Percentiles rank a stretch among this genome's conserved stretches.
These are phyloP conservation scores for Plectosphaerella sp. DNA, from an alignment of 2,329 filamentous ascomycete species.

Conservation along the genomic window DNA sequence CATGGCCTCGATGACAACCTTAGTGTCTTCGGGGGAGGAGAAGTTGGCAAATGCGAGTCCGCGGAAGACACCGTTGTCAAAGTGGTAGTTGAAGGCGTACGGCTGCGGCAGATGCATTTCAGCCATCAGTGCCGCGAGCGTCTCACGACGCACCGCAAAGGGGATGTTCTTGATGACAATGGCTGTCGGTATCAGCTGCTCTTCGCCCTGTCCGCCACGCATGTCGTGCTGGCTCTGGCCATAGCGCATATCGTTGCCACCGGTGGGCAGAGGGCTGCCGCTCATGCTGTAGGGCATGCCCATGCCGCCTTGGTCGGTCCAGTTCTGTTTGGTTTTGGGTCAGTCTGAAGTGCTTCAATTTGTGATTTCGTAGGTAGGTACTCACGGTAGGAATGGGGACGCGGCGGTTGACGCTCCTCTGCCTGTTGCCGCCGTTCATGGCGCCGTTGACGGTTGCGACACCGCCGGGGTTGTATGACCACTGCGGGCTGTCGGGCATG, in stretches of 20 bases:
- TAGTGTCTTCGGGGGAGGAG: constrained; percentile 90
- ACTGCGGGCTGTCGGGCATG: constrained; percentile 68
- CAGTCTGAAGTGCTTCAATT: background rate
- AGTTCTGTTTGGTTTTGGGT: constrained; percentile 31
- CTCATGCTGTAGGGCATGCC: constrained; percentile 33
- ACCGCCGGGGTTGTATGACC: constrained; percentile 68
- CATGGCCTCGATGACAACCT: constrained; percentile 85
- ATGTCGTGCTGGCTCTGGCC: constrained; percentile 23
- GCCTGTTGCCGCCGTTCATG: constrained; percentile 58
- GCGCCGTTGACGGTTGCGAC: constrained; percentile 60
- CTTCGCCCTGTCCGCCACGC: constrained; percentile 48
- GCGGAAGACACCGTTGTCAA: constrained; percentile 95
- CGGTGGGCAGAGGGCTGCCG: constrained; percentile 30
- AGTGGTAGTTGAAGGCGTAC: constrained; percentile 99
- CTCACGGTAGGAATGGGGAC: constrained; percentile 71
- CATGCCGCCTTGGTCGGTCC: constrained; percentile 44
- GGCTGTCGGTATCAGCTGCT: constrained; percentile 94
- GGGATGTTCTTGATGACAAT: constrained; percentile 99
- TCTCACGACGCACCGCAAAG: constrained; percentile 96
- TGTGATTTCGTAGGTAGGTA: constrained; percentile 15
- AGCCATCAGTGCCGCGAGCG: constrained; percentile 88
- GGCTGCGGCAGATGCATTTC: constrained; percentile 89
- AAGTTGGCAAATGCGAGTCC: constrained; percentile 98
- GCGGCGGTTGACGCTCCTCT: constrained; percentile 50
- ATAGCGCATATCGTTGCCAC: constrained; percentile 31